Conservation (phyloP, 2,329 filamentous ascomycete species). For the Magnaporthales sp. region DNA sequence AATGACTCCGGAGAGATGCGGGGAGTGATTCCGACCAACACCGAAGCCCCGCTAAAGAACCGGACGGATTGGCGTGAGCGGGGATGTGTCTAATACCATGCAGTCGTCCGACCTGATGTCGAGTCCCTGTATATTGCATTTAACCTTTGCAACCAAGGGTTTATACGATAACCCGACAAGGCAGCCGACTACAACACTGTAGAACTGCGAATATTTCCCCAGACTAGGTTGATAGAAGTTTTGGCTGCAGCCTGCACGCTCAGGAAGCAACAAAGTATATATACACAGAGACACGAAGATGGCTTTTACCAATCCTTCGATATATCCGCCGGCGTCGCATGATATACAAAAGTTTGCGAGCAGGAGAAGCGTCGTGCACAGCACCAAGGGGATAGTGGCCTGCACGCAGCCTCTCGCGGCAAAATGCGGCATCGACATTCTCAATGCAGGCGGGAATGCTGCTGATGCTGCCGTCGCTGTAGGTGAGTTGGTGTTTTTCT, state of each 20-base stretch:
- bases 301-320: slow-evolving; percentile 36
- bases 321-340: slow-evolving; percentile 35
- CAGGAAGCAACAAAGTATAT: neutral
- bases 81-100: neutral
- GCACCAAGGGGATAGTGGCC: slow-evolving; percentile 80
- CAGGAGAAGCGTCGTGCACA: slow-evolving; percentile 82
- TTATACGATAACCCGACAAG: neutral
- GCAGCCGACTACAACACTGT: neutral
- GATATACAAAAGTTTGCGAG: slow-evolving; percentile 55
- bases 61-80: neutral
- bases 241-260: neutral
- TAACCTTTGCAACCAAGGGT: neutral
- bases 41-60: neutral
- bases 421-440: slow-evolving; percentile 71
- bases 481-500: neutral
- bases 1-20: neutral
- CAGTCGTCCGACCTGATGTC: neutral
- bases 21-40: neutral
- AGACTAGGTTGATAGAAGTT: neutral
- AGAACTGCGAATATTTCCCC: neutral
- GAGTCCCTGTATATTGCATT: neutral
- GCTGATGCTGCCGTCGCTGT: slow-evolving; percentile 81
- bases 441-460: slow-evolving; percentile 81
- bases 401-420: slow-evolving; percentile 83
- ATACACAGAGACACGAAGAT: slow-evolving; percentile 20